These are phyloP conservation scores for Monosporozyma servazzii DNA, from an alignment of 805 yeast species.

Conservation along the genomic window DNA sequence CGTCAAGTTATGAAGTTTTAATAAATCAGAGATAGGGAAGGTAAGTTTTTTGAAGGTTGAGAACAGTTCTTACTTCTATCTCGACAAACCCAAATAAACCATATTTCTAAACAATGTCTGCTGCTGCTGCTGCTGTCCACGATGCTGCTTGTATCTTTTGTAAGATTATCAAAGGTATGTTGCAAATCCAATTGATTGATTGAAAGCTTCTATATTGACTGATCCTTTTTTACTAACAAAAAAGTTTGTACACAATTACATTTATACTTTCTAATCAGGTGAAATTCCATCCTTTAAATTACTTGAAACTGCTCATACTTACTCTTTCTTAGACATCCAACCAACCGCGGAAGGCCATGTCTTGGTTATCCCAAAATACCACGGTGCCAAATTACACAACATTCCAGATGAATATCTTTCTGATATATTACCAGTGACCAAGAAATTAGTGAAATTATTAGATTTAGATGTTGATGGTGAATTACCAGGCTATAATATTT, in stretches of 20 bases:
- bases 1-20: no score
- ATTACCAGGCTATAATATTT: slow-evolving; percentile 66
- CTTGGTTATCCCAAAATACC: slow-evolving; percentile 83
- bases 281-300: slow-evolving; percentile 92
- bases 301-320: slow-evolving; percentile 72
- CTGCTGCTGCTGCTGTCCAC: slow-evolving; percentile 15
- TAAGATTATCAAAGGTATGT: slow-evolving; percentile 76
- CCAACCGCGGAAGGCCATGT: slow-evolving; percentile 89
- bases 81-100: not conserved
- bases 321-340: slow-evolving; percentile 85
- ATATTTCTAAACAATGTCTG: slow-evolving; percentile 11
- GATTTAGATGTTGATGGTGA: slow-evolving; percentile 54
- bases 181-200: not conserved
- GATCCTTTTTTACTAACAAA: not conserved
- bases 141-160: slow-evolving; percentile 80
- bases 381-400: slow-evolving; percentile 87
- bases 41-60: not conserved
- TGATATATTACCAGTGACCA: slow-evolving; percentile 81
- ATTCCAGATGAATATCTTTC: slow-evolving; percentile 84
- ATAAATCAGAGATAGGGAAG: not conserved
- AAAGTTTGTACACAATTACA: not conserved
- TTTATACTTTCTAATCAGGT: slow-evolving; percentile 37
- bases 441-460: slow-evolving; percentile 69
- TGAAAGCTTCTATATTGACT: not conserved
- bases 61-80: not conserved